Evolutionary conservation across 768 basidiomycete species (phyloP).

Genomic region (Amanita subjunquillea): DNA sequence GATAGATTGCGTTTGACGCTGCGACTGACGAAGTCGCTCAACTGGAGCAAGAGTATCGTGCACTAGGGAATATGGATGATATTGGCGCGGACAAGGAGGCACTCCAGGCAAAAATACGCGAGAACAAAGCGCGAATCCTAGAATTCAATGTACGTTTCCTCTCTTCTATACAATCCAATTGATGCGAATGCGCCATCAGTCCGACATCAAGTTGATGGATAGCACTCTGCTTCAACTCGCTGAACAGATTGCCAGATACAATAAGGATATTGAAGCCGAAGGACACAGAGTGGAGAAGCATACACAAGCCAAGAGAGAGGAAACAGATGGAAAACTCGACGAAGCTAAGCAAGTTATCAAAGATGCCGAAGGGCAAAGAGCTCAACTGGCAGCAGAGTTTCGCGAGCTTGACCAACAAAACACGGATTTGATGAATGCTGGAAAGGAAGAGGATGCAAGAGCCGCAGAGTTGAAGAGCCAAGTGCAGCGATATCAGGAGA

Average conservation of each 20-base stretch:
- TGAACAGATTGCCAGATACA: conserved; percentile 25
- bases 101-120: conserved; percentile 34
- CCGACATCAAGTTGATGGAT: conserved; percentile 41
- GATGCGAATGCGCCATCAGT: conserved; percentile 20
- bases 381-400: conserved; percentile 22
- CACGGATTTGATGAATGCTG: conserved; percentile 23
- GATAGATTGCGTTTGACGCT: conserved; percentile 19
- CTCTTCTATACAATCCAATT: background rate
- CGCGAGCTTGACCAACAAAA: conserved; percentile 17
- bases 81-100: conserved; percentile 29
- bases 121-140: conserved; percentile 32
- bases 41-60: conserved; percentile 19
- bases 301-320: conserved; percentile 54
- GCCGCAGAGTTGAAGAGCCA: conserved; percentile 22
- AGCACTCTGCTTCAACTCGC: conserved; percentile 21
- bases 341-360: conserved; percentile 29
- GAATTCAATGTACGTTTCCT: conserved; percentile 28
- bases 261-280: conserved; percentile 43
- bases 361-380: conserved; percentile 24
- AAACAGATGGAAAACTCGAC: conserved; percentile 40
- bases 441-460: conserved; percentile 24
- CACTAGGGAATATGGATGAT: conserved; percentile 22
- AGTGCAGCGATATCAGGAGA: conserved; percentile 35
- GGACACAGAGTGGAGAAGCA: conserved; percentile 40
- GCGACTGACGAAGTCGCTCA: conserved; percentile 20